Conservation (phyloP, 495 filamentous ascomycete species). For the Penicillium turbatum region DNA sequence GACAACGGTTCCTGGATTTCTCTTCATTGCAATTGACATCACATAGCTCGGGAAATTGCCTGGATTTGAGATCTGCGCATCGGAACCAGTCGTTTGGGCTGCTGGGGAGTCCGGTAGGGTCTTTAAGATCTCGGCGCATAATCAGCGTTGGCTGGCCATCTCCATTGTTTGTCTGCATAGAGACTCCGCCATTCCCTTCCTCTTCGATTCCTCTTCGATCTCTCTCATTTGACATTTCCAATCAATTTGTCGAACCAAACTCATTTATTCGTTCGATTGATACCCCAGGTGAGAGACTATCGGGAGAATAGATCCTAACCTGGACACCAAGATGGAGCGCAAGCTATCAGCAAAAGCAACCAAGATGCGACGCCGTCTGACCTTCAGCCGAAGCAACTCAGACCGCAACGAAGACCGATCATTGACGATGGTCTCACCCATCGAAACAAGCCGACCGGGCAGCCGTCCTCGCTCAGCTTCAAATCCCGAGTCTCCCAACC, state of each 20-base stretch:
- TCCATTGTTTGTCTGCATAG: not conserved
- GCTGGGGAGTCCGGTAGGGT: not conserved
- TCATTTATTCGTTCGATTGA: not conserved
- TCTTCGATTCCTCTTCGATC: not conserved
- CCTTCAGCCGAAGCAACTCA: constrained; percentile 13
- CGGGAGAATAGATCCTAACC: not conserved
- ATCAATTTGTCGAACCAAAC: not conserved
- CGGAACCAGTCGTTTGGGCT: not conserved
- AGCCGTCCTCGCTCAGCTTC: constrained; percentile 23
- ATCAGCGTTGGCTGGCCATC: not conserved
- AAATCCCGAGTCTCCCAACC: constrained; percentile 13
- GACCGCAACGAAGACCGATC: constrained; percentile 3
- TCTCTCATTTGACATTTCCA: not conserved
- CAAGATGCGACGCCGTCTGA: constrained; percentile 24
- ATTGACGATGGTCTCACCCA: constrained; percentile 10
- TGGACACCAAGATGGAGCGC: constrained; percentile 20
- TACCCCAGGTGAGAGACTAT: not conserved
- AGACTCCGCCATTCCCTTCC: too few relatives aligned
- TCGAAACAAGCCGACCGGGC: constrained; percentile 2
- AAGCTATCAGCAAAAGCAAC: constrained; percentile 24
- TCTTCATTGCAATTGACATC: constrained; percentile 1
- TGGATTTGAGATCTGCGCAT: not conserved
- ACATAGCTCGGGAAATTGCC: constrained; percentile 4
- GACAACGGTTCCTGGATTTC: not conserved
- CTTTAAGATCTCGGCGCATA: not conserved